A percentile compares a stretch with the other conserved stretches of the same genome.
Conservation (phyloP, 2,329 filamentous ascomycete genomes). For the Madurella mycetomatis region DNA sequence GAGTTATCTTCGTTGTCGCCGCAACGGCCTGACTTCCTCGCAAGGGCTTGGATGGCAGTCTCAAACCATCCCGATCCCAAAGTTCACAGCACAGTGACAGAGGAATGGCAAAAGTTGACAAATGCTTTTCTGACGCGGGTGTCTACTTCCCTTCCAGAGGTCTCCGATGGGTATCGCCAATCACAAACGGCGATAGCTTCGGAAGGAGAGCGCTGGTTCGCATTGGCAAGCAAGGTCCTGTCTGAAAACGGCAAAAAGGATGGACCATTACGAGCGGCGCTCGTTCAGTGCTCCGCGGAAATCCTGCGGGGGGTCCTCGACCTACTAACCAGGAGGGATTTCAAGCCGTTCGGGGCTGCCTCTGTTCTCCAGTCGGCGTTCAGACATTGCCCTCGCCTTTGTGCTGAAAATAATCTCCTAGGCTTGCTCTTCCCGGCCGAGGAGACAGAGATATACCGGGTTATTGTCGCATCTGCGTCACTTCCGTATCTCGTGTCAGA, state of each 20-base stretch:
- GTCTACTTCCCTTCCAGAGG: slow-evolving; percentile 71
- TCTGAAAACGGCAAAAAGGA: slow-evolving; percentile 25
- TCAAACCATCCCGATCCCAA: slow-evolving; percentile 38
- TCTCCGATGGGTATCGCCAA: slow-evolving; percentile 68
- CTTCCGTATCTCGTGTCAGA: slow-evolving; percentile 61
- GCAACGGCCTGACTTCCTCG: slow-evolving; percentile 36
- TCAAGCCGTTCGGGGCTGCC: slow-evolving; percentile 55
- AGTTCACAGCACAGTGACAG: slow-evolving; percentile 45
- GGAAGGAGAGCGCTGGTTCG: slow-evolving; percentile 64
- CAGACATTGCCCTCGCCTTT: slow-evolving; percentile 40
- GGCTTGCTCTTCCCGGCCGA: slow-evolving; percentile 45
- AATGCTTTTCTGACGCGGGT: slow-evolving; percentile 61
- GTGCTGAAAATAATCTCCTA: slow-evolving; percentile 33
- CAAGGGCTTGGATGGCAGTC: slow-evolving; percentile 45
- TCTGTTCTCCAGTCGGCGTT: slow-evolving; percentile 40
- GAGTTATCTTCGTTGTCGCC: slow-evolving; percentile 38
- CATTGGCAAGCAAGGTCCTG: slow-evolving; percentile 48
- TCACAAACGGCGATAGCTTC: slow-evolving; percentile 67
- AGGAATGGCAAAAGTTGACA: slow-evolving; percentile 61
- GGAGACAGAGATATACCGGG: slow-evolving; percentile 50
- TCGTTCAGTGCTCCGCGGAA: slow-evolving; percentile 30
- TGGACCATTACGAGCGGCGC: slow-evolving; percentile 13
- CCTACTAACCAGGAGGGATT: slow-evolving; percentile 46
- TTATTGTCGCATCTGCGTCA: slow-evolving; percentile 65
- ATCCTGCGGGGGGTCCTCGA: slow-evolving; percentile 36